Percentiles rank a stretch among this genome's conserved stretches.
phyloP scores from a whole-genome alignment of 148 eudicot species.

The Simmondsia chinensis region DNA sequence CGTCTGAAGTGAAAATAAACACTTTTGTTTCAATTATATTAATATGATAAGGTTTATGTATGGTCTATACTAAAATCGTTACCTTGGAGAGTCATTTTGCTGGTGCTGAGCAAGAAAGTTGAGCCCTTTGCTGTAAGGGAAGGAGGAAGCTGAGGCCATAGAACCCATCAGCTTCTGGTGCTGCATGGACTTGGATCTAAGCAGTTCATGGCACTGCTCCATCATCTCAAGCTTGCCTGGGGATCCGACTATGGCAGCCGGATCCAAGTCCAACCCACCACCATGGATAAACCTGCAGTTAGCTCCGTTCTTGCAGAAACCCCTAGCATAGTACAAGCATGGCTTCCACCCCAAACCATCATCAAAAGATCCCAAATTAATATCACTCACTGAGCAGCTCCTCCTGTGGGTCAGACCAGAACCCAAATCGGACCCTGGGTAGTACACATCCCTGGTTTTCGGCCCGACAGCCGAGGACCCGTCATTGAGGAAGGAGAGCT shows the following conservation, averaged over 20 bases:
- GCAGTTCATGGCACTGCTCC: conserved; percentile 70
- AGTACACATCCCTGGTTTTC: conserved; percentile 24
- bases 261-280: conserved; percentile 20
- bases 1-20: too few species aligned
- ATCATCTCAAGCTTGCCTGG: conserved; percentile 51
- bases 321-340: conserved; percentile 73
- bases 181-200: conserved; percentile 66
- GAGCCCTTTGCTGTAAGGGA: conserved; percentile 44
- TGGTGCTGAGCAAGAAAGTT: conserved; percentile 63
- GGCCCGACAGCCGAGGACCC: conserved; percentile 11
- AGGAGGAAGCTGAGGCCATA: too few species aligned
- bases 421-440: conserved; percentile 21
- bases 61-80: too few species aligned
- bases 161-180: conserved; percentile 53
- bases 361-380: conserved; percentile 27
- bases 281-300: conserved; percentile 69
- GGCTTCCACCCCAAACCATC: conserved; percentile 86
- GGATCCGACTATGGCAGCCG: conserved; percentile 31
- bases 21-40: too few species aligned
- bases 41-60: too few species aligned
- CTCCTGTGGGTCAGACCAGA: conserved; percentile 36
- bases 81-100: conserved; percentile 65
- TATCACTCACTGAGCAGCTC: conserved; percentile 72
- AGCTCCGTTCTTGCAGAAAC: conserved; percentile 80
- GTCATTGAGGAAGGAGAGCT: conserved; percentile 58